These are phyloP conservation scores for Fusarium begoniae DNA, from an alignment of 2,329 filamentous ascomycete species.

Conservation along the genomic window DNA sequence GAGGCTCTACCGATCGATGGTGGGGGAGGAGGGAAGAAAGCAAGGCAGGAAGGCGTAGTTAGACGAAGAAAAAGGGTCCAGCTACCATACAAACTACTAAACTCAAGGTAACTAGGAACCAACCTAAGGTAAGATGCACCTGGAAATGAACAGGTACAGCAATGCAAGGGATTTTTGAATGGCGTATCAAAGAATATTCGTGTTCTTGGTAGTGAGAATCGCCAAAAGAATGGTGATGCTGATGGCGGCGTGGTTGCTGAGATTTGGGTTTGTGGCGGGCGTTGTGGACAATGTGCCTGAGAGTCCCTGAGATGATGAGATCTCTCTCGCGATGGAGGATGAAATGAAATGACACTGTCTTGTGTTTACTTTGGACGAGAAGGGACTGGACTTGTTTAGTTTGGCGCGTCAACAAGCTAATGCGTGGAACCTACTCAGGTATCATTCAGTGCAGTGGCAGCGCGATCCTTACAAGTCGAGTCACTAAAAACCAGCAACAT, in stretches of 20 bases:
- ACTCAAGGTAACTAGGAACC: neutral
- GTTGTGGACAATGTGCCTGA: slow-evolving; percentile 18
- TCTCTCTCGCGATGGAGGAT: neutral
- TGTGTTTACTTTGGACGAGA: slow-evolving; percentile 34
- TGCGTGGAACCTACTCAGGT: neutral
- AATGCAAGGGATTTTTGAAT: slow-evolving; percentile 12
- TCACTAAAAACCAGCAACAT: neutral
- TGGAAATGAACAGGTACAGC: neutral
- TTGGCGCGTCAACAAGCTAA: neutral
- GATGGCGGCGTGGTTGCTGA: neutral
- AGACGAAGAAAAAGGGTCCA: slow-evolving; percentile 22
- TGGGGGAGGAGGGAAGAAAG: slow-evolving; percentile 15
- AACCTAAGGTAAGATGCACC: neutral
- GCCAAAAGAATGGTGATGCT: neutral
- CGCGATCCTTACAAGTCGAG: neutral
- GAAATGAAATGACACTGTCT: neutral
- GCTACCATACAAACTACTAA: neutral
- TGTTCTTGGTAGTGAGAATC: neutral
- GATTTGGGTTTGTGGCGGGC: slow-evolving; percentile 19
- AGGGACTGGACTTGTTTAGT: slow-evolving; percentile 17
- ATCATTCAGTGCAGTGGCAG: neutral
- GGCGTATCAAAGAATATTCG: neutral
- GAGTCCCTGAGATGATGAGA: neutral
- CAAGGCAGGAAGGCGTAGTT: slow-evolving; percentile 7
- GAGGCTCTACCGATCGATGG: slow-evolving; percentile 15